Evolutionary conservation across 306 rosid genomes (phyloP).

Genomic region (Cucumis sativus): DNA sequence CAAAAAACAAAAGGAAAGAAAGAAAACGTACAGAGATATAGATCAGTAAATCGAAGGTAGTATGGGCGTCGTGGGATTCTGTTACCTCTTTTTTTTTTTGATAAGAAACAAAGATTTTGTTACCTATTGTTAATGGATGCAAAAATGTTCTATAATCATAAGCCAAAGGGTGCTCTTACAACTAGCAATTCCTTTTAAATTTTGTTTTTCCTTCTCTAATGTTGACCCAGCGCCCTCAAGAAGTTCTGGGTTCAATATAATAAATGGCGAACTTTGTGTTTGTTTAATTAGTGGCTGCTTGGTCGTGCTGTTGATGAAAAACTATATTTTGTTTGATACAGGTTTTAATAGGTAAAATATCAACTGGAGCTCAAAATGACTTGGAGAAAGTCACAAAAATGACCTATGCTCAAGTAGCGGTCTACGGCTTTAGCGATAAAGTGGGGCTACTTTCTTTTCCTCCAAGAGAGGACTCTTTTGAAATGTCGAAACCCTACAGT

Average conservation of each 20-base stretch:
- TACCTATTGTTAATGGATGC: not conserved
- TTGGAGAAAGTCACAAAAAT: conserved; percentile 92
- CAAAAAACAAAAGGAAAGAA: not conserved
- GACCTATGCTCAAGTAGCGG: conserved; percentile 95
- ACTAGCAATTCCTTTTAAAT: not conserved
- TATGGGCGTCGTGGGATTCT: no score
- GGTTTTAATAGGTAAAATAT: conserved; percentile 74
- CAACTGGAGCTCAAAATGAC: conserved; percentile 92
- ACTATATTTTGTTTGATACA: conserved; percentile 11
- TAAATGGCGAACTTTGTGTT: not conserved
- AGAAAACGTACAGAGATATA: no score
- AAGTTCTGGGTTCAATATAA: not conserved
- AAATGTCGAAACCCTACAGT: conserved; percentile 76
- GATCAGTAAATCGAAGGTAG: not conserved
- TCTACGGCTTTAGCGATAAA: conserved; percentile 85
- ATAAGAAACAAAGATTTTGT: not conserved
- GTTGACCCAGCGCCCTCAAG: not conserved
- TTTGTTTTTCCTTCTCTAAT: not conserved
- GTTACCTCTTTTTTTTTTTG: no score
- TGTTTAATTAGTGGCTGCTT: not conserved
- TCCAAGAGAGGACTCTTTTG: conserved; percentile 45
- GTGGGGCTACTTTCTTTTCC: conserved; percentile 96
- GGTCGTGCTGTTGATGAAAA: not conserved
- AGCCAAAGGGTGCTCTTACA: not conserved
- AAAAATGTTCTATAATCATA: not conserved